Conservation (phyloP, 164 flowering plant species). For the Kingdonia uniflora region DNA sequence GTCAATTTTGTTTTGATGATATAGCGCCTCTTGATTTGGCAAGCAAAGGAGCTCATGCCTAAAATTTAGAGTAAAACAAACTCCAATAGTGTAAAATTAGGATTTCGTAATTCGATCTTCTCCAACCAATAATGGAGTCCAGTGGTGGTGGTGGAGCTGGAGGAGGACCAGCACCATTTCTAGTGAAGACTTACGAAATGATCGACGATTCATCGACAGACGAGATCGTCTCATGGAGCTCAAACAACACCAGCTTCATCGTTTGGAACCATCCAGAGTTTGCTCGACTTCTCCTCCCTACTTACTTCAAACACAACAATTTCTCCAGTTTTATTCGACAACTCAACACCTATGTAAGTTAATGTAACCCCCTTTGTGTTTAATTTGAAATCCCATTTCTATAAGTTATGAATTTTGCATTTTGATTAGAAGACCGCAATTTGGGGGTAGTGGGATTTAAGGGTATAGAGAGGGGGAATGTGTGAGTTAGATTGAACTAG, state of each 20-base stretch:
- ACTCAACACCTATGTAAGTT: slow-evolving; percentile 72
- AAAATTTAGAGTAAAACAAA: too few species aligned
- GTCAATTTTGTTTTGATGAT: too few species aligned
- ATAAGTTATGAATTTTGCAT: background rate
- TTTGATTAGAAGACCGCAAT: background rate
- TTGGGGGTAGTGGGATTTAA: background rate
- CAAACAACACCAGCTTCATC: slow-evolving; percentile 45
- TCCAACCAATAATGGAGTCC: slow-evolving; percentile 17
- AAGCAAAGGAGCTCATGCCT: too few species aligned
- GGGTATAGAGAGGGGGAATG: too few species aligned
- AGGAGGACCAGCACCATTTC: slow-evolving; percentile 79
- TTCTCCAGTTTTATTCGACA: slow-evolving; percentile 86
- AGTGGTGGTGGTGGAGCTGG: slow-evolving; percentile 28
- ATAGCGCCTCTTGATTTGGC: too few species aligned
- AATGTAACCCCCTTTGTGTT: background rate
- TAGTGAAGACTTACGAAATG: slow-evolving; percentile 79
- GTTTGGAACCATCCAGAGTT: slow-evolving; percentile 88
- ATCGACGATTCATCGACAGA: slow-evolving; percentile 67
- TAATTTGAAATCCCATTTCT: slow-evolving; percentile 1
- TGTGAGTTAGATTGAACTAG: too few species aligned
- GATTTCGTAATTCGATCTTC: too few species aligned
- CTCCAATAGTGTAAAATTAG: too few species aligned
- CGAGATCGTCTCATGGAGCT: slow-evolving; percentile 75
- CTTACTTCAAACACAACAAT: slow-evolving; percentile 82
- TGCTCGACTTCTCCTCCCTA: slow-evolving; percentile 52